Evolutionary conservation across 192 early-diverging fungal species (phyloP).

Genomic region (Coemansia sp.): DNA sequence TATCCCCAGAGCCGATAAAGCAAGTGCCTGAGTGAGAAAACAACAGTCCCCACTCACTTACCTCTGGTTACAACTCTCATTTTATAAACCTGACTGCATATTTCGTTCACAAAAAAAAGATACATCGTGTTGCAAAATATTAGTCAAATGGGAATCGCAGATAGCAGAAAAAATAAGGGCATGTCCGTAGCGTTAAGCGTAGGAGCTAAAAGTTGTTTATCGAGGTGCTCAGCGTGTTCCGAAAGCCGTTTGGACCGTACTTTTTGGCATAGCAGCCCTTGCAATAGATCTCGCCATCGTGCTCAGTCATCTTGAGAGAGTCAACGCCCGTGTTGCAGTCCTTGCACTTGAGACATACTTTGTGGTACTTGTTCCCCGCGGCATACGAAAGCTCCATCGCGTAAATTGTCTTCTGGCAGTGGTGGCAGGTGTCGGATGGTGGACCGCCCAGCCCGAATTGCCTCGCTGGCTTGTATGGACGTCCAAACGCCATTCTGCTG

Average conservation of each 20-base stretch:
- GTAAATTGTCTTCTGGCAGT: constrained; percentile 48
- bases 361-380: constrained; percentile 56
- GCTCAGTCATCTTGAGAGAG: constrained; percentile 51
- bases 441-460: constrained; percentile 17
- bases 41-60: no score
- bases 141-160: neutral
- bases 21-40: neutral
- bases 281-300: constrained; percentile 53
- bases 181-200: neutral
- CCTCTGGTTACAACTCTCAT: neutral
- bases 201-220: constrained; percentile 32
- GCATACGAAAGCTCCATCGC: constrained; percentile 46
- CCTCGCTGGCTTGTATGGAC: constrained; percentile 27
- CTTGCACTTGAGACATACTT: constrained; percentile 47
- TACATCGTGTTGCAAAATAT: neutral
- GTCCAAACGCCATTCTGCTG: constrained; percentile 33
- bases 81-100: constrained; percentile 3
- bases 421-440: constrained; percentile 49
- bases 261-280: constrained; percentile 49
- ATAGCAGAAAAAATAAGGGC: neutral
- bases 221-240: constrained; percentile 28
- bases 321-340: constrained; percentile 34
- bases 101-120: neutral
- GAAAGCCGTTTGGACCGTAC: constrained; percentile 52
- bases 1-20: constrained; percentile 22